A percentile compares a stretch with the other conserved stretches of the same genome.
These are phyloP conservation scores for Senecio squalidus DNA, from an alignment of 140 eudicot species.

Conservation along the genomic window DNA sequence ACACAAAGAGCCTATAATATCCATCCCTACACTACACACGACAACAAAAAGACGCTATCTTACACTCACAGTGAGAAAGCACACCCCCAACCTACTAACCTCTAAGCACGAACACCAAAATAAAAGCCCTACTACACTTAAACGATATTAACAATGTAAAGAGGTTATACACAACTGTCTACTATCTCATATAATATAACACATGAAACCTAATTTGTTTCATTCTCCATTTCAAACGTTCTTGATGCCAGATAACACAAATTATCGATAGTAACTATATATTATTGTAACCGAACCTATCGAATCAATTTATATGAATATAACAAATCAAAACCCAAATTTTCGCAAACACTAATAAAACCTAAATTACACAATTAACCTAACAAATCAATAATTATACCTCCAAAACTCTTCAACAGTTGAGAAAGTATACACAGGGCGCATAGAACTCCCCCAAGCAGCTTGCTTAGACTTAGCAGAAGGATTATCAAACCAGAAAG, in stretches of 20 bases:
- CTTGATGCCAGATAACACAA: too few relatives aligned
- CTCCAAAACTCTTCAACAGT: conserved; percentile 86
- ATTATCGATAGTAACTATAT: too few relatives aligned
- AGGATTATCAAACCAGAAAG: conserved; percentile 81
- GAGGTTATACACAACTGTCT: too few relatives aligned
- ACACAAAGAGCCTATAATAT: neutral
- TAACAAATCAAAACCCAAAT: neutral
- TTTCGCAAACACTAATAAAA: neutral
- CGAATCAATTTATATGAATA: neutral
- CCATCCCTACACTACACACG: too few relatives aligned
- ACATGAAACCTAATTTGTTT: too few relatives aligned
- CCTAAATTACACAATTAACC: too few relatives aligned
- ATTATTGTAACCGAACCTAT: neutral
- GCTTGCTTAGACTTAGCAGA: conserved; percentile 42
- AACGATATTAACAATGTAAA: neutral
- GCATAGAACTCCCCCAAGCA: conserved; percentile 72
- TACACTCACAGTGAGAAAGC: too few relatives aligned
- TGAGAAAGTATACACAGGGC: conserved; percentile 76
- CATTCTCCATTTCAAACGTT: too few relatives aligned
- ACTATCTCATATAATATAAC: too few relatives aligned
- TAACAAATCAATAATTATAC: conserved; percentile 17
- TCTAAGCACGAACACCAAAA: neutral
- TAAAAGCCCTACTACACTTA: neutral
- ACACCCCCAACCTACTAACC: neutral
- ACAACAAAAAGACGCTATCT: too few relatives aligned